Evolutionary conservation across 106 monocot species (phyloP), one percentile per base, ranked within the genome.

Genomic region (Dendrobium catenatum): DNA sequence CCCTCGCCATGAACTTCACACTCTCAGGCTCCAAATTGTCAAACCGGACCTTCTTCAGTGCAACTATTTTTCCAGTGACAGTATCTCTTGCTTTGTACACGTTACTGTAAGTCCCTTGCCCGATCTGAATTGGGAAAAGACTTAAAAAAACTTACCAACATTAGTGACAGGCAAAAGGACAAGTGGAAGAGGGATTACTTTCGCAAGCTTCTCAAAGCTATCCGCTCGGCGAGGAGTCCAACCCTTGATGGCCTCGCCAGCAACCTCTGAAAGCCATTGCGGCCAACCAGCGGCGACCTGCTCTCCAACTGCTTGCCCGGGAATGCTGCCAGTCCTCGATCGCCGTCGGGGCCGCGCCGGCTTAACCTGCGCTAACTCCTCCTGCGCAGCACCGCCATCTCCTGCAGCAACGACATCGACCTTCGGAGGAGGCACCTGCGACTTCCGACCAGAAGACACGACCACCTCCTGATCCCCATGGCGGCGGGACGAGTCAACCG

Each of bases 251-350:
- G 89, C 92, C 82, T 92, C 92, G 2, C 92, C 92, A 44, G 92
- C 92, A 15, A 92, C 89, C 31, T 85, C 87, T 27, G 92, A 84
- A 47, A 92, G 88, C 92, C 92, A 92, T 41, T 87, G 82, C 6
- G 92, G 92, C 92, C 92, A 92, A 15, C 92, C 92, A 1, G 92
- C 92, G 31, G 89, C 92, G 59, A 88, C 92, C 92, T 87, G 89
- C 78, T 89, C 89, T 19, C 89, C 88, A 33, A 74, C 74, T 7
- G 74, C 17, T n/a, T 74, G 74, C 9, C 74, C 74, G 6, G 74
- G 43, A 74, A 74, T 74, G 22, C 74, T n/a, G 26, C 74, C 74
- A n/a, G 42, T 6, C 43, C 74, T 42, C 5, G 43, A 3, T 29
- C 74, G 41, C 43, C 42, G 43, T 11, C 74, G 43, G 5, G 42